Evolutionary conservation across 2,329 filamentous ascomycete species (phyloP).

Genomic region (Pseudogymnoascus sp.): DNA sequence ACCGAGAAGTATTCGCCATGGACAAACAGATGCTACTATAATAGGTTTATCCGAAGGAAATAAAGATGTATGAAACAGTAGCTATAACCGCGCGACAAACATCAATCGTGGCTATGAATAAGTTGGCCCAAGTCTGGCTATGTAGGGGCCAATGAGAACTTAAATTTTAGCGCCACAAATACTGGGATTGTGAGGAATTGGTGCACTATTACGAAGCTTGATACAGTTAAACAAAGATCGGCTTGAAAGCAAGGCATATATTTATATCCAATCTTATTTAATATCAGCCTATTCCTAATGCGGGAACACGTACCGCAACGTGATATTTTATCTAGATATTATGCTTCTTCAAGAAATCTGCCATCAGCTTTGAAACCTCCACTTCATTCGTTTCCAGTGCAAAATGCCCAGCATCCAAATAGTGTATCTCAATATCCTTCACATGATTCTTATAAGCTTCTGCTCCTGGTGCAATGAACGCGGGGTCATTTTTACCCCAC

Average conservation of each 20-base stretch:
- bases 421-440: conserved; percentile 39
- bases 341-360: conserved; percentile 11
- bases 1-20: too few species aligned
- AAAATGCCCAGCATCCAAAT: conserved; percentile 52
- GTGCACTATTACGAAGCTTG: too few species aligned
- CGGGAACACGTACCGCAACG: too few species aligned
- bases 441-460: conserved; percentile 47
- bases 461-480: conserved; percentile 44
- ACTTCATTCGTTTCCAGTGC: conserved; percentile 25
- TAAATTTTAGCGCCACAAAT: too few species aligned
- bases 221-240: too few species aligned
- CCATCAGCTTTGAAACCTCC: conserved; percentile 14
- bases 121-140: background rate
- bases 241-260: too few species aligned
- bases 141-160: too few species aligned
- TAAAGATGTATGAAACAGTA: background rate
- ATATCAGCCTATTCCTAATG: too few species aligned
- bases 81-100: background rate
- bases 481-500: conserved; percentile 51
- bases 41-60: background rate
- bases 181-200: too few species aligned
- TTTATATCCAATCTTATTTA: too few species aligned
- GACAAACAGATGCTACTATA: too few species aligned
- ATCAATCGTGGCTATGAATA: background rate
- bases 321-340: background rate